phyloP scores from a whole-genome alignment of 2,329 filamentous ascomycete genomes.

The Aspergillus unguis region DNA sequence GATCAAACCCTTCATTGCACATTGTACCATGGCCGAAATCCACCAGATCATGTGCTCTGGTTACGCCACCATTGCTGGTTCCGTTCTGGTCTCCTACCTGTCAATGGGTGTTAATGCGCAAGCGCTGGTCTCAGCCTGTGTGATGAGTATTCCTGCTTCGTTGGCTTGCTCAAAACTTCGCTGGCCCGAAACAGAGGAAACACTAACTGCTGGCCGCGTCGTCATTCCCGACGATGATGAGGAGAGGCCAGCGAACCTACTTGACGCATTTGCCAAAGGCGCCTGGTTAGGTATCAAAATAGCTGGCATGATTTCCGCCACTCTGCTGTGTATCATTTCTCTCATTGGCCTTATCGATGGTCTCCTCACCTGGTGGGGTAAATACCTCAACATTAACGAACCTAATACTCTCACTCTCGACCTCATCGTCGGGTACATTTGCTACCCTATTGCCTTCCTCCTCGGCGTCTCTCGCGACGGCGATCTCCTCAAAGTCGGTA shows the following conservation, averaged over 20 bases:
- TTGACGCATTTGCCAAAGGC: constrained; percentile 82
- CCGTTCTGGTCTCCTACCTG: constrained; percentile 82
- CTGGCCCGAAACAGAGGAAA: constrained; percentile 83
- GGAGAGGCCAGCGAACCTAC: constrained; percentile 66
- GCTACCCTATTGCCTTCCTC: constrained; percentile 77
- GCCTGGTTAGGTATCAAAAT: constrained; percentile 85
- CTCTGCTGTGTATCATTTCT: constrained; percentile 79
- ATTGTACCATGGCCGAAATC: constrained; percentile 81
- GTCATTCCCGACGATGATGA: constrained; percentile 78
- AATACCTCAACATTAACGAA: constrained; percentile 69
- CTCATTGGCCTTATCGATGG: constrained; percentile 71
- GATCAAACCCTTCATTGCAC: constrained; percentile 79
- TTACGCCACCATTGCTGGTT: constrained; percentile 88
- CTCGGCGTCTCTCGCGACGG: constrained; percentile 67
- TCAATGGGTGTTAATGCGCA: constrained; percentile 77
- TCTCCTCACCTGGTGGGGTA: constrained; percentile 78
- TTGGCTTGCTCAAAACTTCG: constrained; percentile 85
- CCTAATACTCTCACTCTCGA: constrained; percentile 66
- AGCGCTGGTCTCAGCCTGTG: constrained; percentile 83
- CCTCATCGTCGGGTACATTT: constrained; percentile 71
- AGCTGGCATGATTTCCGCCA: constrained; percentile 74
- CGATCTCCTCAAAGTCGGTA: constrained; percentile 66
- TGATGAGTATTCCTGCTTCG: constrained; percentile 93
- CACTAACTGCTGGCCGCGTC: constrained; percentile 75
- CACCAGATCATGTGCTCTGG: constrained; percentile 92